Conservation (phyloP, 75 land plant species). For the Picea sitchensis region DNA sequence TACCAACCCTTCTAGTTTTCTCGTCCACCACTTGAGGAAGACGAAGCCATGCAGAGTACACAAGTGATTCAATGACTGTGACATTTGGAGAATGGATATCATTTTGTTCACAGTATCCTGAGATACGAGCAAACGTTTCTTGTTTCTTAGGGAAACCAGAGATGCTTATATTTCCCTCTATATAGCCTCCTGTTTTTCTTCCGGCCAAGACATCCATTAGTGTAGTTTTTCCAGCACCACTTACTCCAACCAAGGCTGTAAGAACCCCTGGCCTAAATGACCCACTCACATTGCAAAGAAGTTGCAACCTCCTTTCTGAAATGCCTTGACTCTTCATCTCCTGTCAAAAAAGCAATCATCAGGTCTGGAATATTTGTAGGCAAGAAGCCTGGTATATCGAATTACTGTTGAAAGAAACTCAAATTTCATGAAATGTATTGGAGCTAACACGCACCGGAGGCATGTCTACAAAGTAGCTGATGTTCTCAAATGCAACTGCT, state of each 20-base stretch:
- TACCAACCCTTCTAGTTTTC: constrained; percentile 11
- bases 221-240: constrained; percentile 32
- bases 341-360: background rate
- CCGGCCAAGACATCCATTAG: constrained; percentile 36
- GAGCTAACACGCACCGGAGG: constrained; percentile 25
- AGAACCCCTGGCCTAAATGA: constrained; percentile 41
- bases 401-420: background rate
- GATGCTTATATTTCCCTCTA: constrained; percentile 22
- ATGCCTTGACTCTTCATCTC: constrained; percentile 9
- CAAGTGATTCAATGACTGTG: constrained; percentile 21
- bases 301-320: constrained; percentile 1
- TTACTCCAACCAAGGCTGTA: constrained; percentile 34
- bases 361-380: background rate
- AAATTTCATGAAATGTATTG: no score
- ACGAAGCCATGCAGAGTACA: constrained; percentile 25
- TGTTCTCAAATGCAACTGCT: constrained; percentile 23
- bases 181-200: constrained; percentile 31
- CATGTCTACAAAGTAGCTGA: constrained; percentile 49
- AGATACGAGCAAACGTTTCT: constrained; percentile 22
- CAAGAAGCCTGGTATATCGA: background rate
- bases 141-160: constrained; percentile 24
- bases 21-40: constrained; percentile 12
- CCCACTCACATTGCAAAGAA: constrained; percentile 20
- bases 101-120: constrained; percentile 29
- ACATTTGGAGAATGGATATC: constrained; percentile 21